Conservation (phyloP, 2,329 filamentous ascomycete genomes). For the Aschersonia sp. region DNA sequence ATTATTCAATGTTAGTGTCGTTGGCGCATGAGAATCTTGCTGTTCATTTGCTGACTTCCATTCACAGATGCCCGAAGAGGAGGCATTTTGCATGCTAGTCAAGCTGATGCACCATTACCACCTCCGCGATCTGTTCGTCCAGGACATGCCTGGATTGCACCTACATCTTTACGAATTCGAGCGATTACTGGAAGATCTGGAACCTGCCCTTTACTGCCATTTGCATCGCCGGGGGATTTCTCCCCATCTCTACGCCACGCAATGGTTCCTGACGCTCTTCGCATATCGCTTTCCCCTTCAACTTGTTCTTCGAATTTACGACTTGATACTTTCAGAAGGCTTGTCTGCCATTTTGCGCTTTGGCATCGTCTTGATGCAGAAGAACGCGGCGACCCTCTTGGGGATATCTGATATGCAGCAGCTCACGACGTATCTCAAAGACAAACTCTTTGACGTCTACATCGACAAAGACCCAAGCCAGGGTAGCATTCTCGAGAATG, state of each 20-base stretch:
- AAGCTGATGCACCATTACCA: slow-evolving; percentile 95
- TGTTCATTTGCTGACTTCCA: not conserved
- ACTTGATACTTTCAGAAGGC: slow-evolving; percentile 86
- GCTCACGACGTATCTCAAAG: slow-evolving; percentile 81
- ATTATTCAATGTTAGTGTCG: slow-evolving; percentile 64
- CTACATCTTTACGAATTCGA: slow-evolving; percentile 92
- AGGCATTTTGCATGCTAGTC: slow-evolving; percentile 87
- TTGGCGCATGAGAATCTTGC: too few species aligned
- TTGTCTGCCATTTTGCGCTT: slow-evolving; percentile 89
- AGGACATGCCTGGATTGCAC: slow-evolving; percentile 93
- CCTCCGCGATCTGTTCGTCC: slow-evolving; percentile 79
- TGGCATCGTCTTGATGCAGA: slow-evolving; percentile 89
- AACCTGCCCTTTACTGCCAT: slow-evolving; percentile 90
- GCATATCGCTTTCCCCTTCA: slow-evolving; percentile 95
- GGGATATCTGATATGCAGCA: slow-evolving; percentile 83
- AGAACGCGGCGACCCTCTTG: slow-evolving; percentile 67
- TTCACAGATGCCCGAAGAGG: slow-evolving; percentile 79
- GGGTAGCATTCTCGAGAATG: slow-evolving; percentile 86
- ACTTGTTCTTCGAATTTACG: slow-evolving; percentile 90
- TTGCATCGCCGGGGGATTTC: slow-evolving; percentile 76
- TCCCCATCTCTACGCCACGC: slow-evolving; percentile 87
- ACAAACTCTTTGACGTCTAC: slow-evolving; percentile 90
- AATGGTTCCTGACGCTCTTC: slow-evolving; percentile 98
- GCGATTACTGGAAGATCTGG: slow-evolving; percentile 79
- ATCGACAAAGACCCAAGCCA: slow-evolving; percentile 88